Evolutionary conservation across 2,329 filamentous ascomycete genomes (phyloP), one percentile per base, ranked within the genome.

Genomic region (Diaporthe aspalathi): DNA sequence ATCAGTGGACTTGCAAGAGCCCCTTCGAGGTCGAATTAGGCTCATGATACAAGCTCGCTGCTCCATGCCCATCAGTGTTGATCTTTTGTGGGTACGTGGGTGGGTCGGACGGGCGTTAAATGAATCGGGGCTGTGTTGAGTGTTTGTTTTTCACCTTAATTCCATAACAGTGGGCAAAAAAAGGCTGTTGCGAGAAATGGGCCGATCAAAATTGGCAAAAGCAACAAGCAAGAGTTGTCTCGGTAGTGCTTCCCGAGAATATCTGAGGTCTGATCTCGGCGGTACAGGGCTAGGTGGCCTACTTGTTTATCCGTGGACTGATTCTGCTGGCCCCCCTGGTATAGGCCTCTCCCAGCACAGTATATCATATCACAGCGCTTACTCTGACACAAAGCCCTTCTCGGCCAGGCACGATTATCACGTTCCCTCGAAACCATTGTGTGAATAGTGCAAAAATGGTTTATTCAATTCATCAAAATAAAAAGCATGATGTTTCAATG

Each of bases 381-480:
- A 24, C 24, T 38, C 4, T 22, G 4, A 5, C 24, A 45, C 4
- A 38, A 7, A 62, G 24, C 38, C 27, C 9, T 6, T 5, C 9
- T 12, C 24, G 17, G 11, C 35, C 17, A 20, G 40, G n/a, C 17
- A 63, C 8, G 27, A 40, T 40, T 9, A 12, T 5, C 4, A 49
- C 22, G 8, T 12, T 32, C 38, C 3, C 32, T 22, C 8, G 29
- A 7, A 20, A 38, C 5, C n/a, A 22, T 27, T 38, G 16, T 7
- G 3, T 17, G 20, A 49, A 17, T 11, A 29, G 43, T 63, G 60
- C 43, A 62, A 62, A 47, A 62, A n/a, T 62, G 56, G 38, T 50
- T 38, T 65, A 65, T 50, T 65, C 29, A 65, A 50, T 29, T 65
- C 60, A 50, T 65, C 60, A 65, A 65, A 32, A 50, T 63, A 47